Percentiles rank a stretch among this genome's conserved stretches.
These are phyloP conservation scores for Striga asiatica DNA, from an alignment of 257 asterid species.

Conservation along the genomic window DNA sequence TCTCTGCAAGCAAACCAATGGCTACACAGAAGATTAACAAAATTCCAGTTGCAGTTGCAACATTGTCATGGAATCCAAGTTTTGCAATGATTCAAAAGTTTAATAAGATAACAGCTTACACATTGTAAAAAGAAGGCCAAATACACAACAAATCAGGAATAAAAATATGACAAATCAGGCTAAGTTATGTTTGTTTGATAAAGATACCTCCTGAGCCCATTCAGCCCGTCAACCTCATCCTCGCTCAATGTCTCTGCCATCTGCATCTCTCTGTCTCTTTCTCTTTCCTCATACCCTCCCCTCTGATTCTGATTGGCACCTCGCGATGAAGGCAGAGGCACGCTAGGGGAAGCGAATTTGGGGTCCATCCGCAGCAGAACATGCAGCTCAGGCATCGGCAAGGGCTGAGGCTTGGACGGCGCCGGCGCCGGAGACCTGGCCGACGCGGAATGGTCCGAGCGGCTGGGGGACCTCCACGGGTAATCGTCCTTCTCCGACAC, in stretches of 20 bases:
- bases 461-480: conserved; percentile 23
- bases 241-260: conserved; percentile 12
- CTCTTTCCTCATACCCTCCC: conserved; percentile 14
- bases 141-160: no score
- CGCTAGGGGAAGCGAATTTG: conserved; percentile 20
- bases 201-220: conserved; percentile 13
- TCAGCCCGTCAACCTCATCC: conserved; percentile 20
- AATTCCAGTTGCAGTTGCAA: no score
- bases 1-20: no score
- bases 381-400: conserved; percentile 61
- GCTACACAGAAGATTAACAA: no score
- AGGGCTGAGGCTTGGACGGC: conserved; percentile 42
- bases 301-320: conserved; percentile 8
- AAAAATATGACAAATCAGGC: no score
- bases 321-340: conserved; percentile 67
- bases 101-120: background rate
- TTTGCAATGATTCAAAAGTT: no score
- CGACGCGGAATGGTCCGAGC: background rate
- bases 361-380: conserved; percentile 30
- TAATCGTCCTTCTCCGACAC: conserved; percentile 24
- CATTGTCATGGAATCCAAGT: no score
- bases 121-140: background rate
- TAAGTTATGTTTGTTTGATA: no score
- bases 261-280: conserved; percentile 23
- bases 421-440: conserved; percentile 19